Base-by-base conservation (phyloP, 164 flowering plant species). In the Dillenia turbinata region DNA sequence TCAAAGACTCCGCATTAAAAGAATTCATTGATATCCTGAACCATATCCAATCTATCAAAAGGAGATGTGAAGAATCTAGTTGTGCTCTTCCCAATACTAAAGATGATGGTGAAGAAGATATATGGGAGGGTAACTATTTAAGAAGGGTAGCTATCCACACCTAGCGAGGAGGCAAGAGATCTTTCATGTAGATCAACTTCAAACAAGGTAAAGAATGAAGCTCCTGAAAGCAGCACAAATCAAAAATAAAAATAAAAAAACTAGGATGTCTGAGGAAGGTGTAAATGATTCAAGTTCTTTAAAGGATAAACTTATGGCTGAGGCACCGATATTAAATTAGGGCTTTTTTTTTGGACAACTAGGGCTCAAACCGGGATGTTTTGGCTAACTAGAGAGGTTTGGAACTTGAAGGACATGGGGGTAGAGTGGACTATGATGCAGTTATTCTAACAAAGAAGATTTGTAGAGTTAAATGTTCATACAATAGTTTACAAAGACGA, bases 321-420 rank as follows among this genome's bases (percentile, higher is more conserved):
- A 90, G 69, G 97, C 97, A 69, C 97, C 98, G 9, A 79, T 85
- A 0, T 54, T 86, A 65, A 66, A 63, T 0, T 93, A 92, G 96
- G 95, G 95, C 15, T n/a, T 75, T 88, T 48, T 81, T 65, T 59
- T 71, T 89, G 71, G 87, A 87, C 66, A 71, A 64, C 49, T 93
- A 97, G 98, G 94, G 89, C 58, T 78, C 84, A 33, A 75, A 68
- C 3, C 67, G 77, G 54, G 88, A 81, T 70, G 59, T 79, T 62
- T 70, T 84, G 77, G 96, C 96, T 33, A 87, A 87, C 63, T 86
- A 91, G 64, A 83, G 97, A 63, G 98, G 98, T 49, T 67, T 94
- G 75, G 95, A 94, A 68, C 76, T 91, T 62, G 89, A 86, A 60
- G 73, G 85, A 62, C 97, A 91, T 61, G 89, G 97, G 97, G 97